A percentile compares a stretch with the other conserved stretches of the same genome.
These are phyloP conservation scores for Trichocomaceae sp. DNA, from an alignment of 2,329 filamentous ascomycete species.

Conservation along the genomic window DNA sequence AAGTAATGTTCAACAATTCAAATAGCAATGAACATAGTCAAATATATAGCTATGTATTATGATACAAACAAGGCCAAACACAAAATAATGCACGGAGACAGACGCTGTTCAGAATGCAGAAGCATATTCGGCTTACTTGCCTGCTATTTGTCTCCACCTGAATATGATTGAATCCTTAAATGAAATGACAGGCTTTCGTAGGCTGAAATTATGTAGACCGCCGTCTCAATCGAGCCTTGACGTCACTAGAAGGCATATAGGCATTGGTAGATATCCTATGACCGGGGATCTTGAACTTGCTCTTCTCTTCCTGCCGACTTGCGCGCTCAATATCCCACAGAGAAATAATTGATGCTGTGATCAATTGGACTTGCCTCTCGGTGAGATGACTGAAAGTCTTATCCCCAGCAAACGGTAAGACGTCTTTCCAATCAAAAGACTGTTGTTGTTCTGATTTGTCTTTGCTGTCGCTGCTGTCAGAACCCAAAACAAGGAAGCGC, in stretches of 20 bases:
- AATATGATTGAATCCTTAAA: no score
- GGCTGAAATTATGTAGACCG: constrained; percentile 14
- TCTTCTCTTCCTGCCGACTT: constrained; percentile 26
- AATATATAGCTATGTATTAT: not conserved
- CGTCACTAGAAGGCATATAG: constrained; percentile 46
- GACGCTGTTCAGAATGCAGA: not conserved
- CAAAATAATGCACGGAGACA: not conserved
- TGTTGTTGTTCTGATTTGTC: constrained; percentile 13
- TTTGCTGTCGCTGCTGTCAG: constrained; percentile 8
- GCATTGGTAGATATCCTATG: constrained; percentile 45
- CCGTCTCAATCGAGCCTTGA: constrained; percentile 49
- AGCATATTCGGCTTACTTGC: not conserved
- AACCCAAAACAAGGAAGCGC: constrained; percentile 41
- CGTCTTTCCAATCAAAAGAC: constrained; percentile 33
- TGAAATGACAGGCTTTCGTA: not conserved
- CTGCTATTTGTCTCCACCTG: not conserved
- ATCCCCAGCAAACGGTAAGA: constrained; percentile 47
- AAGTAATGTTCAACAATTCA: no score
- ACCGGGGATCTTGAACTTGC: constrained; percentile 45
- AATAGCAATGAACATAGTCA: not conserved
- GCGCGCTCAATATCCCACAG: constrained; percentile 52
- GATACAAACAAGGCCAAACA: not conserved
- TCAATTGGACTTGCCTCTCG: constrained; percentile 45
- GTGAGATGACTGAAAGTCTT: constrained; percentile 36
- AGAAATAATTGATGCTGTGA: constrained; percentile 47